phyloP scores from a whole-genome alignment of 345 rosid genomes.

The Eucalyptus microcorys region DNA sequence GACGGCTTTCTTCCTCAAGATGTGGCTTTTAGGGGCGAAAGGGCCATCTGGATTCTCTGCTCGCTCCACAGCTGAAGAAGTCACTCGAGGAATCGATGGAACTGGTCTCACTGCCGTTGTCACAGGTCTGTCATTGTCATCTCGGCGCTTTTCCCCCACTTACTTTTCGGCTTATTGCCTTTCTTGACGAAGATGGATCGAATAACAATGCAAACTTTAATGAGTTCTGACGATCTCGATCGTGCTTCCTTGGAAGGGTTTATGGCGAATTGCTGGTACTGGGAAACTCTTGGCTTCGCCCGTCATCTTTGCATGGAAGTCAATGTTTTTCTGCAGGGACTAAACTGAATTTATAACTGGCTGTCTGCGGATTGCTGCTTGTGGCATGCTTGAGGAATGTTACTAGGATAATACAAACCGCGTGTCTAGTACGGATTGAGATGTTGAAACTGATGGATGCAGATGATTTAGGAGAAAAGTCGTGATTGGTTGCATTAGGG shows the following conservation, averaged over 20 bases:
- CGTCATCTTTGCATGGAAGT: neutral
- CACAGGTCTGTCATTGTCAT: conserved; percentile 9
- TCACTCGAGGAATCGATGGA: conserved; percentile 32
- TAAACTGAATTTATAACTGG: neutral
- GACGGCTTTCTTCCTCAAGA: neutral
- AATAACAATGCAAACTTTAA: neutral
- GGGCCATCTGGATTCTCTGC: conserved; percentile 30
- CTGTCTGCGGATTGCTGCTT: neutral
- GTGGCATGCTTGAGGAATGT: neutral
- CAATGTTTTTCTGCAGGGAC: neutral
- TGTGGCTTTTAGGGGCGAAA: conserved; percentile 19
- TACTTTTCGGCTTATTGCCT: neutral
- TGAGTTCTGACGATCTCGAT: neutral
- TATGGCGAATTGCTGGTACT: neutral
- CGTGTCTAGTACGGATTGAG: neutral
- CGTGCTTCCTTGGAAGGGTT: neutral
- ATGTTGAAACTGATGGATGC: neutral
- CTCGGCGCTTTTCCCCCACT: neutral
- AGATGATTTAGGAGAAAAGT: neutral
- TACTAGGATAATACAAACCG: neutral
- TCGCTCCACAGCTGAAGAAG: conserved; percentile 23
- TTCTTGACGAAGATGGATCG: neutral
- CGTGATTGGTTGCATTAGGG: neutral
- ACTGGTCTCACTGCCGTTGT: conserved; percentile 33
- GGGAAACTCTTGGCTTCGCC: neutral